Base-by-base conservation (phyloP, 2,329 filamentous ascomycete species). In the Botrytis sinoallii region DNA sequence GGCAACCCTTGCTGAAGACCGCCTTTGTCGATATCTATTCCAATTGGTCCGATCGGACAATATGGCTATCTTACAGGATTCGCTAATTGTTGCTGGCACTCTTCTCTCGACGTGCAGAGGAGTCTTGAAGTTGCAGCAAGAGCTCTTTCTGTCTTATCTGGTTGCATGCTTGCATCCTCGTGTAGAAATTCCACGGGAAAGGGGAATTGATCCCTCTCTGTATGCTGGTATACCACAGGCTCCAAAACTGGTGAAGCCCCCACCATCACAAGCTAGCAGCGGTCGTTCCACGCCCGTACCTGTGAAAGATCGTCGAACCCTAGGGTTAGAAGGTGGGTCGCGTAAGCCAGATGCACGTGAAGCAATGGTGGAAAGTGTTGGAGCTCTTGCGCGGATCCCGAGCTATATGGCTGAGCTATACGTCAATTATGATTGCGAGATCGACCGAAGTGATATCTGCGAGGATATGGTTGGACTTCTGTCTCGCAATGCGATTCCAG, bases 311-410 rank as follows among this genome's bases (percentile, higher is more conserved):
- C 90, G 96, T 71, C 94, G 97, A 82, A 96, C 94, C 81, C 88
- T 98, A 52, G 96, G 96, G 0, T 86, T 99, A 80, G 96, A 98
- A 83, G 95, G 96, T 2, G 95, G 95, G 14, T 90, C 93, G 52
- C 89, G 96, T 75, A 97, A 97, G 81, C 96, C 96, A 5, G 97
- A 99, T 83, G 95, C 96, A 44, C 89, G 96, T 77, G 96, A 99
- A 85, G 95, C 96, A 46, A 99, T 99, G 96, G 94, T 99, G 7
- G 96, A 99, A 84, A 97, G 93, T 78, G 92, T 99, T 63, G 95
- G 95, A 52, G 94, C 95, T 72, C 85, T 99, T 74, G 93, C 94
- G 55, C 89, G 97, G 60, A 97, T 99, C 86, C 94, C 96, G 0
- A 95, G 91, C 60, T 99, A 97, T 81, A 94, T 98, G 90, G 90